Evolutionary conservation across 1,139 yeast genomes (phyloP), one percentile per base, ranked within the genome.

Genomic region (Suhomyces guaymorum): DNA sequence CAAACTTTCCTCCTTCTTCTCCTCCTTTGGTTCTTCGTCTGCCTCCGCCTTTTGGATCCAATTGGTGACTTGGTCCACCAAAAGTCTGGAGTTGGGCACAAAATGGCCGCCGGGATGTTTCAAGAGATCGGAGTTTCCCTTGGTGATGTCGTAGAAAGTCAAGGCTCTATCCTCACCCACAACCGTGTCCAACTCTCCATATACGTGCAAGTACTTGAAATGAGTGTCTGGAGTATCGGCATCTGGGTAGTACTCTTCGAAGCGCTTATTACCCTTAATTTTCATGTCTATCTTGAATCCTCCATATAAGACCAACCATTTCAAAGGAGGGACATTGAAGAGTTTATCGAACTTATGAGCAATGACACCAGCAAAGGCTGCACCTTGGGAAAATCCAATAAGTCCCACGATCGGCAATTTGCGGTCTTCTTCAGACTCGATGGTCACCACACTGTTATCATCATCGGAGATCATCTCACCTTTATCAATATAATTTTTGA

Each of bases 131-230:
- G 75, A 67, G 2, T 58, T 62, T 5, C 61, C 65, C 30, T 64
- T 63, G 46, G 82, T 78, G 2, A 69, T 59, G 8, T 86, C 74
- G 48, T 69, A 80, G 26, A 90, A 63, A 1, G 68, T 61, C 60
- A 76, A 63, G 0, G 83, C 73, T 41, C 94, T 70, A 30, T 75
- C 82, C 32, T 84, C 89, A n/a, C 82, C 78, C 3, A 90, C 92
- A 11, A 92, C 82, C 0, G 97, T 87, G 54, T 92, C 98, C 26
- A 89, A 63, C 37, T 90, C 90, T 6, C 97, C 97, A 36, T 81
- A 62, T 0, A 92, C 82, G 55, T 89, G 96, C 35, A 92, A 63
- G 2, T 81, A 56, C 10, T 63, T 58, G 32, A 82, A 47, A 9
- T 41, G 30, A 12, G 38, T 21, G 10, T 26, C 31, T 2, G 38